These are phyloP conservation scores for Silene coronaria DNA, from an alignment of 179 eudicot species.

Conservation along the genomic window DNA sequence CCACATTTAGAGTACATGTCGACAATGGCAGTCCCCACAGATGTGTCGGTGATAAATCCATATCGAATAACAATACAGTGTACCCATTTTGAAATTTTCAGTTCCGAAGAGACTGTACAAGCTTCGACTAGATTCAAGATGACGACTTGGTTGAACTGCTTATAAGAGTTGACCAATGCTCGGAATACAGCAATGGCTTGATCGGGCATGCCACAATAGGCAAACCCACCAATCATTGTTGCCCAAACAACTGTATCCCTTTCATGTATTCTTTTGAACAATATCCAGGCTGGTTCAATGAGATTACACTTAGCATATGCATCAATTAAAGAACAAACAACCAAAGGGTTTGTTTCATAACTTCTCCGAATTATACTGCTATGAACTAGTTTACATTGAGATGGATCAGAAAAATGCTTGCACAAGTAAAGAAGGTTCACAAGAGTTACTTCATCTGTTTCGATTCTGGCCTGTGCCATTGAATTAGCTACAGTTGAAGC, in stretches of 20 bases:
- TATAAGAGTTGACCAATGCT: slow-evolving; percentile 35
- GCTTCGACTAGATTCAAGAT: slow-evolving; percentile 68
- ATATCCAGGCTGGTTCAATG: slow-evolving; percentile 41
- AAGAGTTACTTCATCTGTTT: slow-evolving; percentile 67
- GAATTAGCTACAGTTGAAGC: slow-evolving; percentile 46
- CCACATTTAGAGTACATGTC: slow-evolving; percentile 79
- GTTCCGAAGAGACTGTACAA: slow-evolving; percentile 51
- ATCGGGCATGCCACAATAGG: slow-evolving; percentile 69
- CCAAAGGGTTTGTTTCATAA: slow-evolving; percentile 49
- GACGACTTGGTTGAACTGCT: slow-evolving; percentile 43
- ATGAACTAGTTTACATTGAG: slow-evolving; percentile 56
- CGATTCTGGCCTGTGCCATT: slow-evolving; percentile 43
- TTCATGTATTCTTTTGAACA: slow-evolving; percentile 34
- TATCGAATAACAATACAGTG: slow-evolving; percentile 60
- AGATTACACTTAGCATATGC: slow-evolving; percentile 67
- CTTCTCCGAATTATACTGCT: slow-evolving; percentile 34
- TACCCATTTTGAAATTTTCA: slow-evolving; percentile 46
- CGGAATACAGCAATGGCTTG: slow-evolving; percentile 52
- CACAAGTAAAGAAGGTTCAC: slow-evolving; percentile 59
- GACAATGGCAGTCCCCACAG: slow-evolving; percentile 62
- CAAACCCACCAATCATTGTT: slow-evolving; percentile 73
- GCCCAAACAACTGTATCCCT: slow-evolving; percentile 65
- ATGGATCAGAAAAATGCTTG: slow-evolving; percentile 42
- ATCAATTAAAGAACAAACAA: slow-evolving; percentile 57
- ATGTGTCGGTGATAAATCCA: slow-evolving; percentile 44